A percentile compares a stretch with the other conserved stretches of the same genome.
Conservation (phyloP, 192 early-diverging fungal genomes). For the Coemansia javaensis region DNA sequence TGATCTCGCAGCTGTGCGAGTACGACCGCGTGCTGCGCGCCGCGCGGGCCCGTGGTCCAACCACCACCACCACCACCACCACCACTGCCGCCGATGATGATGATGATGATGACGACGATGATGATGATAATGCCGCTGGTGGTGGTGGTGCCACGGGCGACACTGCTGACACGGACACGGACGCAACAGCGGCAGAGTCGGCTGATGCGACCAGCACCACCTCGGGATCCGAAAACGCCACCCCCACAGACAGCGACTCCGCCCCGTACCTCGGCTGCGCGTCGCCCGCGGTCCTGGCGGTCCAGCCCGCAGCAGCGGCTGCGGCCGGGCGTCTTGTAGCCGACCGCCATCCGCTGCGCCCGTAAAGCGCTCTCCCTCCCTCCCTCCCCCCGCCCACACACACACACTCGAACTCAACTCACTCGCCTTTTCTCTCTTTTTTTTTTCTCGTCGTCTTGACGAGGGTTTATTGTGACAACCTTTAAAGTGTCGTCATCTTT, state of each 20-base stretch:
- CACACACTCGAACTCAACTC: too few relatives aligned
- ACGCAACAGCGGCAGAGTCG: conserved; percentile 1
- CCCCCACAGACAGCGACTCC: conserved; percentile 5
- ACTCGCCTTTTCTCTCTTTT: not conserved
- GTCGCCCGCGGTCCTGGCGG: not conserved
- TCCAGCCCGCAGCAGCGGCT: not conserved
- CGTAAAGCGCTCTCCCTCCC: not conserved
- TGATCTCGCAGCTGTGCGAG: conserved; percentile 74
- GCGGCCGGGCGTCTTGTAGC: conserved; percentile 6
- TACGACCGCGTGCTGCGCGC: conserved; percentile 47
- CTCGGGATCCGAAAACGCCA: conserved; percentile 17
- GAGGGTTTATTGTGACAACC: too few relatives aligned
- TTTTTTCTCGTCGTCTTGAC: too few relatives aligned
- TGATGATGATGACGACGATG: too few relatives aligned
- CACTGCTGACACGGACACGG: not conserved
- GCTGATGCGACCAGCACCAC: too few relatives aligned
- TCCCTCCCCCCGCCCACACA: too few relatives aligned
- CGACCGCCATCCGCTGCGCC: conserved; percentile 7
- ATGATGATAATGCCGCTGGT: too few relatives aligned
- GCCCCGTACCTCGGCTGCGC: not conserved
- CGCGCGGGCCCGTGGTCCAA: not conserved
- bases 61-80: not conserved
- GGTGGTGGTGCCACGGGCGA: not conserved
- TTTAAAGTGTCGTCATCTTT: too few relatives aligned
- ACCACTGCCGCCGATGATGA: not conserved